phyloP scores from a whole-genome alignment of 2,329 filamentous ascomycete genomes.

The Drechslerella dactyloides region DNA sequence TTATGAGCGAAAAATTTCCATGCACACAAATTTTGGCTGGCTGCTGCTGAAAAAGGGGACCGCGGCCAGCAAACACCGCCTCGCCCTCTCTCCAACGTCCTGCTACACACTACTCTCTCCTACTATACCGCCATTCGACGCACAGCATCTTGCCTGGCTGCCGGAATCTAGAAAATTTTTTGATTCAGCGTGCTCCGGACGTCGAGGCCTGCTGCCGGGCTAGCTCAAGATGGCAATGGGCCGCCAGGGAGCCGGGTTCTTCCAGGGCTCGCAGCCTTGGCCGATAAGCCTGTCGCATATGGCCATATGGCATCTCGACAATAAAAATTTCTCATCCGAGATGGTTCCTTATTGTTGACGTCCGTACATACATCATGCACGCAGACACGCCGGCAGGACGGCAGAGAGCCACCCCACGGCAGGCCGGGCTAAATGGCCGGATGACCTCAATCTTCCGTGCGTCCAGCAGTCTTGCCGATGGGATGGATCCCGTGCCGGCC shows the following conservation, averaged over 20 bases:
- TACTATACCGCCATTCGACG: background rate
- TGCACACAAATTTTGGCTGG: constrained; percentile 27
- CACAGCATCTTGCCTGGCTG: background rate
- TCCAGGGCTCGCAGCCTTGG: constrained; percentile 26
- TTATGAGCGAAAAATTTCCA: constrained; percentile 49
- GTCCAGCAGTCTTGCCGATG: constrained; percentile 22
- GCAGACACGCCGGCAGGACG: background rate
- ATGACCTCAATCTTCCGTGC: constrained; percentile 43
- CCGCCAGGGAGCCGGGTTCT: constrained; percentile 25
- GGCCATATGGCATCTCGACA: constrained; percentile 15
- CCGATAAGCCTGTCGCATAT: constrained; percentile 24
- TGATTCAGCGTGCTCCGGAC: background rate
- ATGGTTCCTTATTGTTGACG: too few relatives aligned
- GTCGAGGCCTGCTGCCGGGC: constrained; percentile 7
- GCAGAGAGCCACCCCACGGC: constrained; percentile 42
- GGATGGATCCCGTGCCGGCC: constrained; percentile 22
- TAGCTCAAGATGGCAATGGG: constrained; percentile 41
- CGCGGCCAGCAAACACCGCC: constrained; percentile 11
- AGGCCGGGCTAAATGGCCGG: constrained; percentile 40
- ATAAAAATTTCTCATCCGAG: constrained; percentile 50
- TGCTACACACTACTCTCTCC: too few relatives aligned
- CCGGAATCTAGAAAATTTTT: background rate
- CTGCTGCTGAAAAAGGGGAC: constrained; percentile 42
- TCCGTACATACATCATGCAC: too few relatives aligned
- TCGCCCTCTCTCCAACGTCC: constrained; percentile 3